Base-by-base conservation (phyloP, 805 yeast species). In the Wickerhamiella azymoides region DNA sequence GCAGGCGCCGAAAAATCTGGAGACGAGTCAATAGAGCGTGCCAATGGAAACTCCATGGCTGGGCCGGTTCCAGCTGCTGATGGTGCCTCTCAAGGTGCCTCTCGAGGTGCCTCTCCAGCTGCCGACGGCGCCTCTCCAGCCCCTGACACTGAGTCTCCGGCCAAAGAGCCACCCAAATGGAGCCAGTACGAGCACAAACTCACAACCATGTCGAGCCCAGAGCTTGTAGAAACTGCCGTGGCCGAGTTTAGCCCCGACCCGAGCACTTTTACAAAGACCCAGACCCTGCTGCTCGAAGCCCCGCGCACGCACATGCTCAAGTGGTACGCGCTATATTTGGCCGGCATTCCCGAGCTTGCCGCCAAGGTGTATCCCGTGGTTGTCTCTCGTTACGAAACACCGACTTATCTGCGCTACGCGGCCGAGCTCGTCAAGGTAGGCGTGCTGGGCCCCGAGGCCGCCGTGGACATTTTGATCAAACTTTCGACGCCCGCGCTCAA, bases 391-490 rank as follows among this genome's bases (percentile, higher is more conserved):
- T 37, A 16, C 17, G 45, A 42, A 10, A 27, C 11, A 17, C 39
- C 21, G 6, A 21, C 19, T 3, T 36, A 26, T 27, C 25, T 42
- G 26, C 25, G 37, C 10, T 42, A 36, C 25, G n/a, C 36, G 13
- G 45, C 40, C 13, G 45, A 42, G 17, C 40, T 42, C 10, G 35
- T 25, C 18, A 42, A 42, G 16, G 17, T 25, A 2, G 36, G 36
- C 3, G 40, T 36, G 16, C 37, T 42, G 10, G 16, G 36, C 3
- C 27, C 45, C 9, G 27, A 26, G 11, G 27, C 14, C 9, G 45
- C 40, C n/a, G 36, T 42, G 18, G 45, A 42, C 14, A 32, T 42
- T 24, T 25, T 42, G 14, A 42, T 42, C 36, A 35, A 42, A 21
- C 28, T 42, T 13, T 26, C 45, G 27, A 25, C 39, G 17, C 45